Conservation (phyloP, 108 stramenopile genomes). For the Stephanodiscus triporus region DNA sequence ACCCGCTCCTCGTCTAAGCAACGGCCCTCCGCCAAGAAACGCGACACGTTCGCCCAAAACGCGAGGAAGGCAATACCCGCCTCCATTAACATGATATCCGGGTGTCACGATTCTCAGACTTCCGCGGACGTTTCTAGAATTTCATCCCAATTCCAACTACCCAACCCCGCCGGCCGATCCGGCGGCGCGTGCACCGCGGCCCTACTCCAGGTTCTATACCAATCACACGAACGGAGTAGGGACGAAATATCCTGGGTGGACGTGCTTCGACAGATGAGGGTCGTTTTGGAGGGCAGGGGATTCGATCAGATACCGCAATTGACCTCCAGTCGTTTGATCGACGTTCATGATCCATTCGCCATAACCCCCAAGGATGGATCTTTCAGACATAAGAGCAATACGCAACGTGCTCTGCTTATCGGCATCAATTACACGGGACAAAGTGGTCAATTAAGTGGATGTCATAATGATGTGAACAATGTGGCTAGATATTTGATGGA, state of each 20-base stretch:
- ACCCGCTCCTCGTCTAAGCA: neutral
- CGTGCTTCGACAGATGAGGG: constrained; percentile 69
- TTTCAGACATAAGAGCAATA: constrained; percentile 37
- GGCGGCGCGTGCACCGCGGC: constrained; percentile 95
- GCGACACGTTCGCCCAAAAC: constrained; percentile 38
- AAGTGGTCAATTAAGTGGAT: constrained; percentile 82
- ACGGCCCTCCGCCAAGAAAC: constrained; percentile 32
- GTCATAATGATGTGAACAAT: constrained; percentile 81
- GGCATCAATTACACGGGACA: constrained; percentile 92
- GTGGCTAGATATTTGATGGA: constrained; percentile 77
- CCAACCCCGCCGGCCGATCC: constrained; percentile 65
- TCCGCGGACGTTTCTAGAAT: constrained; percentile 88
- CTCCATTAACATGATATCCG: constrained; percentile 87
- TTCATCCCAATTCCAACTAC: constrained; percentile 2
- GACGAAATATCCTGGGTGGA: constrained; percentile 76
- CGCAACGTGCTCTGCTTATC: constrained; percentile 75
- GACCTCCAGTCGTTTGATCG: constrained; percentile 75
- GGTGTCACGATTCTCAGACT: constrained; percentile 83
- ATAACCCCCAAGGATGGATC: constrained; percentile 58
- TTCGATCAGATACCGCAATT: constrained; percentile 82
- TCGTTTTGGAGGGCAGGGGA: constrained; percentile 57
- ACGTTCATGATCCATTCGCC: constrained; percentile 55
- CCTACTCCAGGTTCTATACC: constrained; percentile 74
- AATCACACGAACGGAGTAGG: constrained; percentile 41
- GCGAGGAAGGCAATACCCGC: constrained; percentile 72